phyloP scores from a whole-genome alignment of 2,329 filamentous ascomycete genomes.

The Alternaria angustiovoidea region DNA sequence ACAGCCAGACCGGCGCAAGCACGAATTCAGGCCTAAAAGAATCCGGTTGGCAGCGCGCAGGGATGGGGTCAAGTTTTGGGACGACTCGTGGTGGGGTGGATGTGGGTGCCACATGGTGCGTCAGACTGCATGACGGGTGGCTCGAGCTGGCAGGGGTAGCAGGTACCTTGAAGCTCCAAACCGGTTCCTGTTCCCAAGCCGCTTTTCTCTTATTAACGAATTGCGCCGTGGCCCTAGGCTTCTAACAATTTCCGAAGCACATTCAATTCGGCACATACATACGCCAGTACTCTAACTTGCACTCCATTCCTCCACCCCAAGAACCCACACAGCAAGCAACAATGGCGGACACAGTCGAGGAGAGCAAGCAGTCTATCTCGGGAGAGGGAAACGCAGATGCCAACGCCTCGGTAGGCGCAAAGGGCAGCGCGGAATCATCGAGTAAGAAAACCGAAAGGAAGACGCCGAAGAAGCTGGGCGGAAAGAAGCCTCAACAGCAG shows the following conservation, averaged over 20 bases:
- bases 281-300: constrained; percentile 8
- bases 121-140: constrained; percentile 50
- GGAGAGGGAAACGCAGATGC: constrained; percentile 51
- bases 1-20: background rate
- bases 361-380: constrained; percentile 47
- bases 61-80: constrained; percentile 46
- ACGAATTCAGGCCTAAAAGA: background rate
- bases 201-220: constrained; percentile 46
- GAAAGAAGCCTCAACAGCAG: constrained; percentile 55
- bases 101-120: constrained; percentile 46
- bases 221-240: constrained; percentile 33
- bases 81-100: constrained; percentile 33
- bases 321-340: constrained; percentile 28
- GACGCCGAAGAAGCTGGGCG: constrained; percentile 60
- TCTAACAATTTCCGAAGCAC: constrained; percentile 25
- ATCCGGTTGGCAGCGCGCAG: constrained; percentile 19
- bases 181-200: constrained; percentile 43
- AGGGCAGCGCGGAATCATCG: constrained; percentile 49
- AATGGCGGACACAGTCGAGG: constrained; percentile 51
- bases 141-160: constrained; percentile 44
- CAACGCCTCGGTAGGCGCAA: constrained; percentile 47
- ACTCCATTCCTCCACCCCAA: constrained; percentile 15
- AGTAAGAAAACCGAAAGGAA: constrained; percentile 58
- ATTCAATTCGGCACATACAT: constrained; percentile 22
- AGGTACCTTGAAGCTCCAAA: constrained; percentile 45